Evolutionary conservation across 352 stramenopile species (phyloP), one percentile per base, ranked within the genome.

Genomic region (Phytophthora brassicae): DNA sequence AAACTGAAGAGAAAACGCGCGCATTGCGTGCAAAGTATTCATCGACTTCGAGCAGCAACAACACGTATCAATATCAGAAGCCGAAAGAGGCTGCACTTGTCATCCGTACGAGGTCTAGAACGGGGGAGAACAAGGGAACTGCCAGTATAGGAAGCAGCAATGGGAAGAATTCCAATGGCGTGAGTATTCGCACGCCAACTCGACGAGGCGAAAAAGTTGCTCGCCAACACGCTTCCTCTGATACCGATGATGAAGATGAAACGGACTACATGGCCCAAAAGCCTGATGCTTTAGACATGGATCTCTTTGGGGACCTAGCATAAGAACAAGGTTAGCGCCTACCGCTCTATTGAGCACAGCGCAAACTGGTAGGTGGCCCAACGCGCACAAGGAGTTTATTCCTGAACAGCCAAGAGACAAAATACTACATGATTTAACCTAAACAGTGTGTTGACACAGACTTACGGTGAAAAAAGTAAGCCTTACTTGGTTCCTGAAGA

Each of bases 161-260:
- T 23, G 70, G 67, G n/a, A 74, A 75, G 20, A 74, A 67, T 45
- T 77, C 59, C 26, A 79, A 74, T 26, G 78, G 78, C 44, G 78
- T 91, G 28, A 86, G 50, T 17, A 91, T 91, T 53, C 80, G 74
- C 43, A 79, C 80, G 23, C 51, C 68, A 28, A 71, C 55, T 58
- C 64, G 54, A 47, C 59, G 64, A 45, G 12, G 49, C 26, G 51
- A 60, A 50, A 70, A 65, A 36, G 68, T 47, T 19, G 59, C 51
- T n/a, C 41, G 56, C 38, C 65, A 67, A 11, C 43, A 72, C 29
- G 73, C 65, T 14, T 79, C 75, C 12, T 91, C 82, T 13, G 84
- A 92, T 54, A 91, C 84, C 16, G 82, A 90, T 51, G 84, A 90
- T 38, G 81, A 90, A 48, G 83, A 93, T 23, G 82, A 89, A 35